Evolutionary conservation across 2,329 filamentous ascomycete species (phyloP).

Genomic region (Aspergillus sp.): DNA sequence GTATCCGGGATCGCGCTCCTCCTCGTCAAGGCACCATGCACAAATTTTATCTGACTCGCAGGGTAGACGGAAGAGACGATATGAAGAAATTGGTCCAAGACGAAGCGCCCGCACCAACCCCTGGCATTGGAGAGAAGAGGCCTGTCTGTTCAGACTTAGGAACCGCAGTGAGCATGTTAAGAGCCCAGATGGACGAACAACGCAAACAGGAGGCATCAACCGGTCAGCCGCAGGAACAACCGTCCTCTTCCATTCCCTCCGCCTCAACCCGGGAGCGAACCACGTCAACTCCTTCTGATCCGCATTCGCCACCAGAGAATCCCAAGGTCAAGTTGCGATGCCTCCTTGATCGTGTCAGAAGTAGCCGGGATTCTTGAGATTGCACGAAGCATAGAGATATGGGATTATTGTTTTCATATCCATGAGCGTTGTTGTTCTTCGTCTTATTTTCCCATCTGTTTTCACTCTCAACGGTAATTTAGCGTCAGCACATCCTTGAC

Average conservation of each 20-base stretch:
- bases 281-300: not conserved
- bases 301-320: constrained; percentile 5
- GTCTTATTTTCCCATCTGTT: not conserved
- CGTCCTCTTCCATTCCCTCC: not conserved
- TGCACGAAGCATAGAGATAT: too few species aligned
- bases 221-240: not conserved
- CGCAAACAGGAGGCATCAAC: not conserved
- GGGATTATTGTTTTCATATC: not conserved
- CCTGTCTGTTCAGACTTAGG: constrained; percentile 5
- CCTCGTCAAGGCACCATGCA: constrained; percentile 40
- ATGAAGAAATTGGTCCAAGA: constrained; percentile 29
- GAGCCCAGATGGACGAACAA: constrained; percentile 12
- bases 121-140: constrained; percentile 8
- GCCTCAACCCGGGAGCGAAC: constrained; percentile 1
- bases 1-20: constrained; percentile 53
- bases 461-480: too few species aligned
- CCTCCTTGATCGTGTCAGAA: constrained; percentile 17
- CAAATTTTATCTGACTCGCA: constrained; percentile 54
- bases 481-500: too few species aligned
- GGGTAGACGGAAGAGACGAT: constrained; percentile 42
- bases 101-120: constrained; percentile 7
- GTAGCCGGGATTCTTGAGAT: constrained; percentile 2
- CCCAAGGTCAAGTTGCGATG: constrained; percentile 15
- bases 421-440: not conserved
- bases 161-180: constrained; percentile 11